Percentiles rank a stretch among this genome's conserved stretches.
phyloP scores from a whole-genome alignment of 306 rosid genomes.

The Sicyos edulis region DNA sequence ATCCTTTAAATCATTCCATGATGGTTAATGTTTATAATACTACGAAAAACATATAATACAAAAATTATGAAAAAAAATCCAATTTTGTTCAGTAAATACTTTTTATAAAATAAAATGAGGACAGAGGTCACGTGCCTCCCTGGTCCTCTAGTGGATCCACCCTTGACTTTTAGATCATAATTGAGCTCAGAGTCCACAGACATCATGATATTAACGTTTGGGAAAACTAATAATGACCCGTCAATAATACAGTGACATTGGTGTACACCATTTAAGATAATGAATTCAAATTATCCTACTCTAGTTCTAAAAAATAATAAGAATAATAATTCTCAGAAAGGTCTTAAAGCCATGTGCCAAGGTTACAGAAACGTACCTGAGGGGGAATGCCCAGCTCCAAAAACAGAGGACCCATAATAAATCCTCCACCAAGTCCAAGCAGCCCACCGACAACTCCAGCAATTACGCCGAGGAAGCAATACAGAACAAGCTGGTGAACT shows the following conservation, averaged over 20 bases:
- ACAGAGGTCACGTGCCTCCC: not conserved
- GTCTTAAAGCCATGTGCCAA: not conserved
- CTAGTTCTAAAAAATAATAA: too few relatives aligned
- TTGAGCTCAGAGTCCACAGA: not conserved
- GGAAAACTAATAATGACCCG: not conserved
- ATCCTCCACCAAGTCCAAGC: slow-evolving; percentile 96
- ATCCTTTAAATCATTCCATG: too few relatives aligned
- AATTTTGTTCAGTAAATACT: not conserved
- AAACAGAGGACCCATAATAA: slow-evolving; percentile 89
- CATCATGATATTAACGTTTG: not conserved
- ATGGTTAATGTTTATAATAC: too few relatives aligned
- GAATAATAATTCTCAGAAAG: not conserved
- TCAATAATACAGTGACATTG: too few relatives aligned
- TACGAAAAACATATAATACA: too few relatives aligned
- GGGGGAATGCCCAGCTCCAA: slow-evolving; percentile 93
- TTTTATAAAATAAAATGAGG: not conserved
- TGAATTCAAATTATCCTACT: too few relatives aligned
- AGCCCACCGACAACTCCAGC: slow-evolving; percentile 92
- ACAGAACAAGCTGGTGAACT: slow-evolving; percentile 45
- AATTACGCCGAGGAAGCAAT: slow-evolving; percentile 54
- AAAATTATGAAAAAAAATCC: too few relatives aligned
- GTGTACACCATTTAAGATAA: too few relatives aligned
- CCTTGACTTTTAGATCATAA: not conserved
- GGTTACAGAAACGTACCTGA: slow-evolving; percentile 43
- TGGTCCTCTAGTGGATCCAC: not conserved